These are phyloP conservation scores for Xylariaceae sp. DNA, from an alignment of 2,329 filamentous ascomycete species.

Conservation along the genomic window DNA sequence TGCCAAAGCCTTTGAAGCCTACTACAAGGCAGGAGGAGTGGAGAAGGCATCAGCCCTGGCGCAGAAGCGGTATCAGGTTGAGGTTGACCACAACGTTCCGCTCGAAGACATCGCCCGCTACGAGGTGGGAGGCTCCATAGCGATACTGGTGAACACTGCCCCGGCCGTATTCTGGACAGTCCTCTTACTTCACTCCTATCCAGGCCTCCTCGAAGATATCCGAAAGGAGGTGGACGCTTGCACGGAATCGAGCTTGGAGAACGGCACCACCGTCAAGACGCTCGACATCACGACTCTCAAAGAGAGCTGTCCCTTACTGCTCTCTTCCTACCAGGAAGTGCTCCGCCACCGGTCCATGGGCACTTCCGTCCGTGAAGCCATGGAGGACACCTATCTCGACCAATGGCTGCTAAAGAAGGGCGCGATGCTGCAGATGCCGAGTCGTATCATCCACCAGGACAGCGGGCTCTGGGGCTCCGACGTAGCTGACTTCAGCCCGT, in stretches of 20 bases:
- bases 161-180: constrained; percentile 34
- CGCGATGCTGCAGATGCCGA: constrained; percentile 21
- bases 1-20: constrained; percentile 24
- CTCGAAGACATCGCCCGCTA: constrained; percentile 30
- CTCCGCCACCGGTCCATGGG: constrained; percentile 31
- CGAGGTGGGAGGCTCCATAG: constrained; percentile 33
- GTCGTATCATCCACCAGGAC: constrained; percentile 19
- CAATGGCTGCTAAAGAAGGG: constrained; percentile 21
- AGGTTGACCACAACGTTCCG: constrained; percentile 21
- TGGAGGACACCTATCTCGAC: constrained; percentile 21
- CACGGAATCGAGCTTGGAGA: constrained; percentile 7
- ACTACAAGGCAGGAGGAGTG: constrained; percentile 31
- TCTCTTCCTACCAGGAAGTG: constrained; percentile 33
- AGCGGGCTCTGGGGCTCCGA: constrained; percentile 14
- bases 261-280: constrained; percentile 8
- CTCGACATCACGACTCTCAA: constrained; percentile 26
- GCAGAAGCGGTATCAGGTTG: constrained; percentile 27
- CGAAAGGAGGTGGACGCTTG: constrained; percentile 22
- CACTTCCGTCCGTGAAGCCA: constrained; percentile 24
- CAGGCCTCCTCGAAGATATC: constrained; percentile 21
- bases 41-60: constrained; percentile 30
- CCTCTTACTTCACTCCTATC: constrained; percentile 26
- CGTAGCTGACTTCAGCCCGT: constrained; percentile 15
- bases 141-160: constrained; percentile 31
- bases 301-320: constrained; percentile 28